Evolutionary conservation across 331 rosid species (phyloP), one percentile per base, ranked within the genome.

Genomic region (Acacia pycnantha): DNA sequence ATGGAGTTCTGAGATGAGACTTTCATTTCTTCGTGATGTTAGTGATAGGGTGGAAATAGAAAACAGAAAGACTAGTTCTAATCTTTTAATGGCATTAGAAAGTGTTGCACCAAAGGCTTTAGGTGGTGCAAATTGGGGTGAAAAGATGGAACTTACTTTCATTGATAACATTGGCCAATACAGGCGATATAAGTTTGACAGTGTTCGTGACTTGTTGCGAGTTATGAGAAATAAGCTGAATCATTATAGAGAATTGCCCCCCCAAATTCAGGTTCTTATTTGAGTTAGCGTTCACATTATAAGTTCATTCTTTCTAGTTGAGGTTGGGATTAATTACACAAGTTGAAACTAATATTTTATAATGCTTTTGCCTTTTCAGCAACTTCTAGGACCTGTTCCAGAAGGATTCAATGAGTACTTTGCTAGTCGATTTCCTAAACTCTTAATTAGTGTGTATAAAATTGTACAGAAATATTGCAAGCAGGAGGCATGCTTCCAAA

Each of bases 351-450:
- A 53, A 61, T 58, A 56, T 35, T 80, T 77, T 76, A 6, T 10
- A 0, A 26, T 31, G 67, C 59, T 41, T 58, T 37, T 69, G 75
- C 29, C 8, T 84, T 83, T 80, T 82, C 92, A 92, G 95, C 88
- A 89, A 84, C 91, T 94, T 46, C 80, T 92, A 53, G 97, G 94
- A 75, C 72, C 93, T 65, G 79, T 89, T 78, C 93, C 97, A 3
- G 90, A 88, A 70, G 94, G 93, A 46, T 92, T 88, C 75, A 81
- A 82, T 11, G 43, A 72, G 50, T 92, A 92, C 82, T 92, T 92
- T 84, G 85, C 92, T 5, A 81, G 82, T 71, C 89, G 97, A 70
- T 92, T 84, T 75, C 97, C 97, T 4, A 89, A 70, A 82, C 92
- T 92, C 51, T 76, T 90, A 51, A 89, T 92, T 16, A 90, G 89